Base-by-base conservation (phyloP, 2,329 filamentous ascomycete species). In the Diaporthe citriasiana region DNA sequence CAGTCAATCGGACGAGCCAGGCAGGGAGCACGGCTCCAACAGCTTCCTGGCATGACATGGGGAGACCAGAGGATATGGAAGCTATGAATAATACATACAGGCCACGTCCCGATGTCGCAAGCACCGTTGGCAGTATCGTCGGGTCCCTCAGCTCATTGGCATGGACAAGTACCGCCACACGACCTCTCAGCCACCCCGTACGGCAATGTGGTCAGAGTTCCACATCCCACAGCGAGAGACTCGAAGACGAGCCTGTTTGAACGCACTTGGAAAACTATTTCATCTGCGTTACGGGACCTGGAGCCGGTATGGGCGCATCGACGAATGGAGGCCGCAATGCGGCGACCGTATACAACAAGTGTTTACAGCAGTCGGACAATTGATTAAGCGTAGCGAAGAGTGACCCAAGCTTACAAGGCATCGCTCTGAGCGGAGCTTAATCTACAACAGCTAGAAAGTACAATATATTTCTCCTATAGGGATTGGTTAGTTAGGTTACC, bases 21-120 rank as follows among this genome's bases (percentile, higher is more conserved):
- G 30, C 40, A 47, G 9, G 2, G 15, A 65, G 59, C 25, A 65
- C 17, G 19, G 59, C 59, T 22, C 47, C 59, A 9, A 47, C 42
- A 6, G 40, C 42, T n/a, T 65, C 47, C 27, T 65, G 59, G 59
- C 59, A 65, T 30, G 59, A 65, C 40, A 42, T 27, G 3, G 59
- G 40, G 25, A 65, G 25, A 8, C 27, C 59, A 17, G 59, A 47
- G 33, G 59, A 65, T 13, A 6, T 33, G 10, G 12, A 22, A 15
- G 13, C 4, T 9, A 7, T 22, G 0, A 45, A 47, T 4, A 33
- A 9, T n/a, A 1, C 12, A n/a, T n/a, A 33, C 25, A 47, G 42
- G 6, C 27, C 40, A 47, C 17, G 27, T 10, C 12, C 40, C 19
- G 25, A 30, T n/a, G 1, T n/a, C 27, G 42, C 27, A 12, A 17